A percentile compares a stretch with the other conserved stretches of the same genome.
Evolutionary conservation across 257 asterid species (phyloP).

Genomic region (Rehmannia glutinosa): DNA sequence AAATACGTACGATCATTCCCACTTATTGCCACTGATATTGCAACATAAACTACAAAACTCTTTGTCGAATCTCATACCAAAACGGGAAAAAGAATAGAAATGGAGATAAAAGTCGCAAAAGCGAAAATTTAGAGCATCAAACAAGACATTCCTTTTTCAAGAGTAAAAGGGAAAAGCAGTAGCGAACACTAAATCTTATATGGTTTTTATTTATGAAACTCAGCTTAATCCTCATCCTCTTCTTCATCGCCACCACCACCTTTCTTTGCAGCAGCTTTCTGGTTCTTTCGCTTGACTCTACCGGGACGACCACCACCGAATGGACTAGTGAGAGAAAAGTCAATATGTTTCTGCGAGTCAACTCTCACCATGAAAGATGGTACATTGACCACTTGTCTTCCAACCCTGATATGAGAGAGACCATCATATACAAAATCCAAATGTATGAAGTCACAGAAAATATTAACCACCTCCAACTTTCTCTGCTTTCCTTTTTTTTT

Average conservation of each 20-base stretch:
- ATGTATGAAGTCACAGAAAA: not conserved
- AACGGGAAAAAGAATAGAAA: not conserved
- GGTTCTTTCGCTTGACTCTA: conserved; percentile 41
- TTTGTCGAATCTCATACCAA: not conserved
- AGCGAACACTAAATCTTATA: not conserved
- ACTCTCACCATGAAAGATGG: conserved; percentile 34
- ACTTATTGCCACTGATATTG: not conserved
- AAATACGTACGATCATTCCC: not conserved
- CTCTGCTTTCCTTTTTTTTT: too few relatives aligned
- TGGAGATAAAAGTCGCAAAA: not conserved
- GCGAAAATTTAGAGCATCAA: not conserved
- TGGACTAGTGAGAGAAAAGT: conserved; percentile 33
- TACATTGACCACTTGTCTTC: conserved; percentile 34
- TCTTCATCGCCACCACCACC: conserved; percentile 32
- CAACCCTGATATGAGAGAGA: conserved; percentile 23
- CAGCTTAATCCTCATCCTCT: conserved; percentile 31
- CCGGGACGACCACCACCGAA: conserved; percentile 41
- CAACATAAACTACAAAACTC: conserved; percentile 4
- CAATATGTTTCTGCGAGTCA: conserved; percentile 32
- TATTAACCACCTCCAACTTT: too few relatives aligned
- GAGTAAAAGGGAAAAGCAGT: not conserved
- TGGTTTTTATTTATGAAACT: not conserved
- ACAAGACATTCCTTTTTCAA: not conserved
- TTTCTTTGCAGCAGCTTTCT: conserved; percentile 37
- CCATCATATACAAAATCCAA: not conserved